A percentile compares a stretch with the other conserved stretches of the same genome.
These are phyloP conservation scores for Xylariaceae sp. DNA, from an alignment of 2,329 filamentous ascomycete genomes.

Conservation along the genomic window DNA sequence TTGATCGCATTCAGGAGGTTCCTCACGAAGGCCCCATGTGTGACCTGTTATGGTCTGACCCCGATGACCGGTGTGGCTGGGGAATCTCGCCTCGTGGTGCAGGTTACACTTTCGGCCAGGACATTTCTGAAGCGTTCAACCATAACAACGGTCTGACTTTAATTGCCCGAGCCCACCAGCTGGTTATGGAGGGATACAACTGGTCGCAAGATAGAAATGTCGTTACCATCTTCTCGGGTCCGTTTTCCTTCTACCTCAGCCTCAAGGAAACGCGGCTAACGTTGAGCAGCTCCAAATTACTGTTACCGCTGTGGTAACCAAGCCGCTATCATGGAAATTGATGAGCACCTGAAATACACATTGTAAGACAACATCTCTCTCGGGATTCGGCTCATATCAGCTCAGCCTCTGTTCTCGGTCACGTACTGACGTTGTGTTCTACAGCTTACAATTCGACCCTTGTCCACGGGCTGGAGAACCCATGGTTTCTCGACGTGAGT, in stretches of 20 bases:
- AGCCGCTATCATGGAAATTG: conserved; percentile 99
- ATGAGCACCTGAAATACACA: conserved; percentile 98
- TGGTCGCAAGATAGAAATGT: conserved; percentile 99
- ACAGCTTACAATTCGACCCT: conserved; percentile 96
- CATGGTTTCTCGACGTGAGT: conserved; percentile 89
- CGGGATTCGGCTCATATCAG: neutral
- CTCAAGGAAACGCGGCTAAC: conserved; percentile 5
- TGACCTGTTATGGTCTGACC: conserved; percentile 95
- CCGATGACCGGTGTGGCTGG: conserved; percentile 94
- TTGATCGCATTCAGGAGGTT: conserved; percentile 97
- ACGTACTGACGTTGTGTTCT: conserved; percentile 13
- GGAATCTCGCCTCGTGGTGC: conserved; percentile 92
- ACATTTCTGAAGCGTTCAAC: conserved; percentile 98
- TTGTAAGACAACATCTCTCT: conserved; percentile 63
- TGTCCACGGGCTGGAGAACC: conserved; percentile 96
- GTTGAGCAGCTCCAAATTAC: conserved; percentile 69
- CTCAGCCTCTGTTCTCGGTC: conserved; percentile 1
- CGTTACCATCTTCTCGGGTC: conserved; percentile 96
- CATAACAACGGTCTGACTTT: conserved; percentile 97
- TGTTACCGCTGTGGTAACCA: conserved; percentile 99
- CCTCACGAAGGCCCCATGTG: conserved; percentile 98
- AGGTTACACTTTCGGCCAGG: conserved; percentile 92
- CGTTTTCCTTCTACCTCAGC: conserved; percentile 26
- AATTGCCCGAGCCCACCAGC: conserved; percentile 91
- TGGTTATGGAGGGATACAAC: conserved; percentile 99